Base-by-base conservation (phyloP, 441 rosid species). In the Melastoma candidum region DNA sequence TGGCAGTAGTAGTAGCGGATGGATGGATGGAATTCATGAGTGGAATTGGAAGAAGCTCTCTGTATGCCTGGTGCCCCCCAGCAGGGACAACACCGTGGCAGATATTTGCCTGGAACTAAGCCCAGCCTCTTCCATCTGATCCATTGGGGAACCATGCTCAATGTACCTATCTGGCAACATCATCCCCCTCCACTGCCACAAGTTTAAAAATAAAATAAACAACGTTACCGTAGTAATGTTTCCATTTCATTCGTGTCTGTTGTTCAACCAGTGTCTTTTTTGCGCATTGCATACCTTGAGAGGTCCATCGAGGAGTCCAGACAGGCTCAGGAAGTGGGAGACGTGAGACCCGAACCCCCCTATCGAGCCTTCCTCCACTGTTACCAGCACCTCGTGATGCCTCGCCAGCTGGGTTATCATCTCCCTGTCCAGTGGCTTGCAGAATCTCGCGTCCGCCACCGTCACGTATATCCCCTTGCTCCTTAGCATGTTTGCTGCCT, bases 291-390 rank as follows among this genome's bases (percentile, higher is more conserved):
- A 17, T 67, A 77, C 93, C 84, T 84, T 84, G 26, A 84, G 75
- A 11, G 67, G 57, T 49, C 88, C 93, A 73, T 84, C 93, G 10
- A 81, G 69, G 47, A 84, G 59, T 3, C 84, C 88, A 50, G 63
- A 63, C 62, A 77, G 68, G 58, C 81, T 61, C 58, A 82, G 65
- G 73, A 72, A 84, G 55, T 84, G 93, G 1, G 81, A 25, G 12
- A 84, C 81, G 56, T 84, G 93, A 0, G 93, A 79, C 17, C 84
- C 60, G 36, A 84, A 84, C 2, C 93, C 93, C 47, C 88, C 88
- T 8, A 84, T 51, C 2, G 86, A 73, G 51, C 93, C 93, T 55
- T 84, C 88, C 73, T 82, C 89, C 12, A 65, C 75, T 9, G 88
- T 82, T 36, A 84, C 62, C 43, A 82, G 73, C 51, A 79, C 61